phyloP scores from a whole-genome alignment of 2,329 filamentous ascomycete genomes.

The Alternaria gansuensis region DNA sequence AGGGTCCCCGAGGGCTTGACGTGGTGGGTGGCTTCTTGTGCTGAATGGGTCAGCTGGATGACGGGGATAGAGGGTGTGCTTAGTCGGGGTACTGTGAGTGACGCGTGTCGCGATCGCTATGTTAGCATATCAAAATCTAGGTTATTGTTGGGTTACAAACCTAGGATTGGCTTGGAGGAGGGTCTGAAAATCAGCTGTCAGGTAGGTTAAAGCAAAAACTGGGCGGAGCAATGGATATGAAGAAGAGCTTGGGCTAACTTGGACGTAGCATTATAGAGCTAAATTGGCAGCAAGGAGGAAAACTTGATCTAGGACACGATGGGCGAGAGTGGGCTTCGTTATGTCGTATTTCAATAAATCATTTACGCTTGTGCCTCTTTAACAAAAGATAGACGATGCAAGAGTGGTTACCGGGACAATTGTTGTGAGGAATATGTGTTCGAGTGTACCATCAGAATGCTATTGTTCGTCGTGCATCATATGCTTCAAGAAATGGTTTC shows the following conservation, averaged over 20 bases:
- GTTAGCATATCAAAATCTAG: slow-evolving; percentile 63
- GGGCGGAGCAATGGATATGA: neutral
- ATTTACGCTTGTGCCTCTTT: neutral
- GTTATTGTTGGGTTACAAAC: slow-evolving; percentile 62
- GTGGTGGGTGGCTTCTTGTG: slow-evolving; percentile 57
- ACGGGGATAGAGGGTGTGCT: slow-evolving; percentile 58
- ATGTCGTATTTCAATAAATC: neutral
- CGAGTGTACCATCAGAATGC: neutral
- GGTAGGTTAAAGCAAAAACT: slow-evolving; percentile 27
- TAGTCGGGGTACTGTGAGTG: slow-evolving; percentile 63
- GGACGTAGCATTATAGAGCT: slow-evolving; percentile 7
- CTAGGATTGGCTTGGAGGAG: slow-evolving; percentile 61
- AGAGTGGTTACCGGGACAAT: neutral
- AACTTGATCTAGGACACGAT: neutral
- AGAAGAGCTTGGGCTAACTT: neutral
- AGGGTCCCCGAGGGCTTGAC: slow-evolving; percentile 60
- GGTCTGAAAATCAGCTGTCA: slow-evolving; percentile 54
- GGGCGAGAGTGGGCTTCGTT: neutral
- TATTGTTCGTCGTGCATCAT: neutral
- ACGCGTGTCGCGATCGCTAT: slow-evolving; percentile 64
- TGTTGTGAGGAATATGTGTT: neutral
- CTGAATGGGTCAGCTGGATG: slow-evolving; percentile 60
- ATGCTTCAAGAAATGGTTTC: neutral
- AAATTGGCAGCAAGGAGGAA: slow-evolving; percentile 9
- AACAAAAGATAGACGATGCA: neutral